A percentile compares a stretch with the other conserved stretches of the same genome.
These are phyloP conservation scores for Aspergillus persii DNA, from an alignment of 2,329 filamentous ascomycete species.

Conservation along the genomic window DNA sequence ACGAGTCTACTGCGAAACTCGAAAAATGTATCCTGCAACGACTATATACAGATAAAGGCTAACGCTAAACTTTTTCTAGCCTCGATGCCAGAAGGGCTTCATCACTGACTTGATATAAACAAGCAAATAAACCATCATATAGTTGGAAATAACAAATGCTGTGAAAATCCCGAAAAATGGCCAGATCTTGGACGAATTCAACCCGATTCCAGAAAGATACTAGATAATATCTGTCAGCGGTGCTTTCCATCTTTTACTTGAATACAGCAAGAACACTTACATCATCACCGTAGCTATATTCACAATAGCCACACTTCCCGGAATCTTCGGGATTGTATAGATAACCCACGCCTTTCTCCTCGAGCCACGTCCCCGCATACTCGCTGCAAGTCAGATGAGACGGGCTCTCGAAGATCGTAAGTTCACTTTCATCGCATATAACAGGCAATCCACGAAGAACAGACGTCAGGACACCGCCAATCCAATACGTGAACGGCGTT, in stretches of 20 bases:
- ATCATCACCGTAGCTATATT: slow-evolving; percentile 54
- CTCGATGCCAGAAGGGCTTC: slow-evolving; percentile 26
- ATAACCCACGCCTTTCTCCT: slow-evolving; percentile 65
- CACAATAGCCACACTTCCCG: slow-evolving; percentile 72
- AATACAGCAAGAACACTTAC: slow-evolving; percentile 18
- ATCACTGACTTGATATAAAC: slow-evolving; percentile 34
- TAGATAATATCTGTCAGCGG: slow-evolving; percentile 11
- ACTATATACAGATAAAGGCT: neutral
- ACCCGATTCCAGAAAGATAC: slow-evolving; percentile 31
- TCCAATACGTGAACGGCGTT: slow-evolving; percentile 81
- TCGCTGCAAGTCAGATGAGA: slow-evolving; percentile 65
- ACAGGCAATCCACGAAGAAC: slow-evolving; percentile 67
- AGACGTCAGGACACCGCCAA: slow-evolving; percentile 74
- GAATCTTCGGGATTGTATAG: slow-evolving; percentile 61
- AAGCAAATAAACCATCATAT: slow-evolving; percentile 34
- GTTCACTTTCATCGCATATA: slow-evolving; percentile 60
- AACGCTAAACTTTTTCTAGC: slow-evolving; percentile 2
- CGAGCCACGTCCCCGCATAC: slow-evolving; percentile 72
- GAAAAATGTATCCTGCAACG: neutral
- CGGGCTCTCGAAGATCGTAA: slow-evolving; percentile 68
- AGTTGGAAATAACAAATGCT: slow-evolving; percentile 33
- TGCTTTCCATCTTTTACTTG: neutral
- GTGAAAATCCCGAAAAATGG: slow-evolving; percentile 36
- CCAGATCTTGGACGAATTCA: slow-evolving; percentile 34
- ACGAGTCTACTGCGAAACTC: neutral